A percentile compares a stretch with the other conserved stretches of the same genome.
phyloP scores from a whole-genome alignment of 768 basidiomycete species.

The Termitomyces sp. region DNA sequence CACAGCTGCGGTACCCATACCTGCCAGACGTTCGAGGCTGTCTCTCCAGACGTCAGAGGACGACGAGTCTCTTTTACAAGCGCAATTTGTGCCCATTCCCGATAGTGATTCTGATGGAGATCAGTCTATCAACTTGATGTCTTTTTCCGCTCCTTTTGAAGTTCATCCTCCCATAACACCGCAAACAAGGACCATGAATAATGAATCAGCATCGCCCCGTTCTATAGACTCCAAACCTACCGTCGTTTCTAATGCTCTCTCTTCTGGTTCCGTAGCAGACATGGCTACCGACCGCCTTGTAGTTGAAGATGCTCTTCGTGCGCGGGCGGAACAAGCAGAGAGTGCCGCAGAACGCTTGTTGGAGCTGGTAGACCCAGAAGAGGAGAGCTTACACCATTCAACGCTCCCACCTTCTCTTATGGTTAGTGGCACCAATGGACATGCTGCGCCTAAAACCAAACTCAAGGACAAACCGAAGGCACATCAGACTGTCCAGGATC shows the following conservation, averaged over 20 bases:
- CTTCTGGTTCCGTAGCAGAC: conserved; percentile 44
- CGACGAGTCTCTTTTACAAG: conserved; percentile 63
- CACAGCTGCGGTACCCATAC: conserved; percentile 27
- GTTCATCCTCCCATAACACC: conserved; percentile 29
- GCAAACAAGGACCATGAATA: conserved; percentile 28
- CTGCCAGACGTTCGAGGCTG: conserved; percentile 35
- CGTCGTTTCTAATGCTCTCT: conserved; percentile 54
- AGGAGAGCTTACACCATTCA: conserved; percentile 46
- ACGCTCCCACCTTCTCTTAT: conserved; percentile 52
- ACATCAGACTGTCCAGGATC: conserved; percentile 25
- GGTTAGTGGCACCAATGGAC: conserved; percentile 31
- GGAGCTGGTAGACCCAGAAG: conserved; percentile 82
- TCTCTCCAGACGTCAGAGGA: conserved; percentile 32
- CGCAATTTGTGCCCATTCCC: conserved; percentile 71
- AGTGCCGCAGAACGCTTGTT: conserved; percentile 85
- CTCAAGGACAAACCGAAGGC: conserved; percentile 32
- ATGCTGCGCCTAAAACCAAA: conserved; percentile 27
- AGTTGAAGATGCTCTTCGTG: conserved; percentile 81
- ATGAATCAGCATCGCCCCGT: conserved; percentile 48
- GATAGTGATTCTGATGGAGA: conserved; percentile 68
- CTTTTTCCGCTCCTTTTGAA: conserved; percentile 69
- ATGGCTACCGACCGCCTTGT: conserved; percentile 36
- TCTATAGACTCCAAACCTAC: conserved; percentile 46
- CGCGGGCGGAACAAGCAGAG: conserved; percentile 89
- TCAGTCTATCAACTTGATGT: conserved; percentile 56